Conservation (phyloP, 1,284 basidiomycete species). For the Phellopilus nigrolimitatus region DNA sequence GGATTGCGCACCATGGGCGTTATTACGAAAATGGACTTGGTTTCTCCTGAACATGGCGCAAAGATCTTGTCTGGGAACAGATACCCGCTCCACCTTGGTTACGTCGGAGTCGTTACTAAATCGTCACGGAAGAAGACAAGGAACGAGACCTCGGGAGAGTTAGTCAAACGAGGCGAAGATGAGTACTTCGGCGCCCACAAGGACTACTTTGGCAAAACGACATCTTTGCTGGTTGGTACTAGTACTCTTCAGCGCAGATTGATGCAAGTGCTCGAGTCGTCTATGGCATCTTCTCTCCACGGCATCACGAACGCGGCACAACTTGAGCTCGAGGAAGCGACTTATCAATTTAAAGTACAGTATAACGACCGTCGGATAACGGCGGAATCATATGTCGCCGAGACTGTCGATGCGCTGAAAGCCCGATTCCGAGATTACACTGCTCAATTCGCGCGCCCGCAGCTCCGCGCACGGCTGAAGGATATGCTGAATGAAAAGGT, state of each 20-base stretch:
- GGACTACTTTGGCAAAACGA: slow-evolving; percentile 67
- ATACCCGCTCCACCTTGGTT: slow-evolving; percentile 96
- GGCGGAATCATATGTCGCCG: slow-evolving; percentile 96
- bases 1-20: slow-evolving; percentile 96
- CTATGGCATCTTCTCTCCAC: slow-evolving; percentile 93
- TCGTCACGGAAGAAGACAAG: slow-evolving; percentile 45
- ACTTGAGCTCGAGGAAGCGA: slow-evolving; percentile 92
- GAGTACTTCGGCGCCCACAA: slow-evolving; percentile 76
- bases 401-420: slow-evolving; percentile 93
- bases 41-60: slow-evolving; percentile 80
- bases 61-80: slow-evolving; percentile 83
- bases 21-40: slow-evolving; percentile 98
- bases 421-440: slow-evolving; percentile 86
- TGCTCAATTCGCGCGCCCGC: slow-evolving; percentile 82
- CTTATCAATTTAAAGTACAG: slow-evolving; percentile 99
- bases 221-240: slow-evolving; percentile 84
- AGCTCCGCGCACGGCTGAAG: slow-evolving; percentile 86
- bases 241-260: slow-evolving; percentile 83
- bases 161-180: slow-evolving; percentile 68
- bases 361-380: slow-evolving; percentile 97
- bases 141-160: slow-evolving; percentile 42
- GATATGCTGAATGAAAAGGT: slow-evolving; percentile 92
- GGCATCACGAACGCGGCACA: slow-evolving; percentile 96
- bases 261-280: slow-evolving; percentile 96
- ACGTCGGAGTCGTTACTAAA: slow-evolving; percentile 96